Base-by-base conservation (phyloP, 2,329 filamentous ascomycete species). In the Colletotrichum caudatum region DNA sequence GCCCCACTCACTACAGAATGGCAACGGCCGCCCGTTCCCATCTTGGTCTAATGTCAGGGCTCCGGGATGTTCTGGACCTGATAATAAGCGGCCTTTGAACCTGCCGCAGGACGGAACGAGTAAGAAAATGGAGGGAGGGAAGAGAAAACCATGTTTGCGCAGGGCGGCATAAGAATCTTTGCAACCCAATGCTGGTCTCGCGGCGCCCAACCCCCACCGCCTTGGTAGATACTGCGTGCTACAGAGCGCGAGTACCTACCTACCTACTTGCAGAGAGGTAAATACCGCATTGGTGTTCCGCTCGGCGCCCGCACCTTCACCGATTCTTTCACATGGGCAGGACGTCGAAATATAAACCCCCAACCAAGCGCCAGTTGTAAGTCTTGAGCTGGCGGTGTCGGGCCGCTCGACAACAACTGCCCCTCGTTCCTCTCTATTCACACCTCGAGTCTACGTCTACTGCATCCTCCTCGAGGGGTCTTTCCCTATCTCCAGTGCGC, bases 21-120 rank as follows among this genome's bases (percentile, higher is more conserved):
- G 37, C n/a, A 12, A 23, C 39, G 57, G 48, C 20, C 37, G 60
- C 35, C 46, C 33, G 23, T 44, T 44, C 59, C 62, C 54, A 58
- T 35, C 53, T 69, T 46, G 65, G 65, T 72, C 69, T 69, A 65
- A 72, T 69, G 65, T 69, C 59, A 64, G 59, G 54, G 16, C 41
- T 33, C 63, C 33, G 33, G 69, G 59, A 56, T 44, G 64, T 63
- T 68, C 64, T 68, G 64, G 64, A 26, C 57, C 41, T 37, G 39
- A 50, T 35, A 46, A 37, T 26, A 46, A 46, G 23, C 35, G 33
- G 66, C 66, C 59, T 51, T 23, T 69, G 51, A 58, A 44, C 35
- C 35, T 29, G 64, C 23, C 26, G 64, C 18, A n/a, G 53, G 48
- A 37, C 48, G 48, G 18, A 64, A n/a, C 9, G 11, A 46, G 61